Conservation (phyloP, 2,329 filamentous ascomycete species). For the Drechslerella coelobrocha region DNA sequence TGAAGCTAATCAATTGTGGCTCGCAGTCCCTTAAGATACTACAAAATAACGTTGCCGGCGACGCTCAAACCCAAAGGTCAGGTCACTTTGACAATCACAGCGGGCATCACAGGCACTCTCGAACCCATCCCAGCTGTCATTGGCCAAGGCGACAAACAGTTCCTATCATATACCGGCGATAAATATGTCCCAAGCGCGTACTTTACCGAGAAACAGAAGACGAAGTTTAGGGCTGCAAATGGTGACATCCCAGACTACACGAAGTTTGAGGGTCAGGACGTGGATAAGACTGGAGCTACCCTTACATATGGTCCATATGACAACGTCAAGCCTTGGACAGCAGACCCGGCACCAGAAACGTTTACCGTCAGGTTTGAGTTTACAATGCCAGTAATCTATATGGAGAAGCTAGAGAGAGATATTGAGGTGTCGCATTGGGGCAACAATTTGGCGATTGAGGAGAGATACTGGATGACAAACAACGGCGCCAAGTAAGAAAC, state of each 20-base stretch:
- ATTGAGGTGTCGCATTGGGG: conserved; percentile 98
- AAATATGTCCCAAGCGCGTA: conserved; percentile 86
- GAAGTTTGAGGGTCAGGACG: conserved; percentile 71
- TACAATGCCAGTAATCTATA: conserved; percentile 85
- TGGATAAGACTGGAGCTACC: conserved; percentile 81
- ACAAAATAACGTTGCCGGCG: conserved; percentile 64
- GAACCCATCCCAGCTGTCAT: conserved; percentile 80
- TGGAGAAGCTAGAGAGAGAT: conserved; percentile 81
- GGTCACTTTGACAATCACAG: conserved; percentile 86
- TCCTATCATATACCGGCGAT: conserved; percentile 82
- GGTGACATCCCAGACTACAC: conserved; percentile 85
- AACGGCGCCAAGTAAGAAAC: conserved; percentile 71
- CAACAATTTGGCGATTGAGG: conserved; percentile 92
- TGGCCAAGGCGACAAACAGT: conserved; percentile 84
- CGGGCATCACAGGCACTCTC: conserved; percentile 79
- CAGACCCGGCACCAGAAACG: conserved; percentile 68
- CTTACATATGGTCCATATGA: conserved; percentile 90
- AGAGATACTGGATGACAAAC: conserved; percentile 88
- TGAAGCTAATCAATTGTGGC: conserved; percentile 27
- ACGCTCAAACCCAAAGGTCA: conserved; percentile 78
- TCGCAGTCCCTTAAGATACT: conserved; percentile 56
- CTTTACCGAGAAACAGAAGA: conserved; percentile 89
- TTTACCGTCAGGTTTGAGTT: conserved; percentile 90
- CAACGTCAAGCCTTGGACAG: conserved; percentile 52
- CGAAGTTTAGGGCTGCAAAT: conserved; percentile 87